Conservation (phyloP, 768 basidiomycete species). For the Collybiopsis luxurians region DNA sequence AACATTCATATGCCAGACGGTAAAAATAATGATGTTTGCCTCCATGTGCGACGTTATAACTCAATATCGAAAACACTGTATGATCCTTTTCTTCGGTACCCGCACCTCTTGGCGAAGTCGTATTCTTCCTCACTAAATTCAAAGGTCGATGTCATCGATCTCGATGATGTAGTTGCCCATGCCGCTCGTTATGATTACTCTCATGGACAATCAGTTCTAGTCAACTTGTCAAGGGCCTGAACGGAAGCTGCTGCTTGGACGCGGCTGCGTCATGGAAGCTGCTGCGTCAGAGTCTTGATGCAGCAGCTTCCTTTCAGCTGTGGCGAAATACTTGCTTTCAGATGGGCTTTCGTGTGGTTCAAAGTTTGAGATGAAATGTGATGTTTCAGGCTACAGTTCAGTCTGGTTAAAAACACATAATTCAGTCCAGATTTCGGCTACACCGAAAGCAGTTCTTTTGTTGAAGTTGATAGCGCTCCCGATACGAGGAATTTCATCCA, state of each 20-base stretch:
- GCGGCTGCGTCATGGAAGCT: not conserved
- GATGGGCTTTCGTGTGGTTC: too few relatives aligned
- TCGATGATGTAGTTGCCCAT: not conserved
- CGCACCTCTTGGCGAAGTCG: not conserved
- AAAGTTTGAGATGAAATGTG: too few relatives aligned
- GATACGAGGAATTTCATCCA: too few relatives aligned
- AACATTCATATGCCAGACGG: not conserved
- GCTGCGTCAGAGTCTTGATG: not conserved
- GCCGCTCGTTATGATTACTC: slow-evolving; percentile 2
- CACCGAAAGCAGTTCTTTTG: too few relatives aligned
- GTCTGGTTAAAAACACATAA: too few relatives aligned
- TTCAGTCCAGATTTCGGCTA: too few relatives aligned
- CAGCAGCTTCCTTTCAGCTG: not conserved
- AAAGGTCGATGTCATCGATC: not conserved
- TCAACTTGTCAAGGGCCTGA: slow-evolving; percentile 1
- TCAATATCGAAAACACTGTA: not conserved
- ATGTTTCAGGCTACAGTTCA: too few relatives aligned
- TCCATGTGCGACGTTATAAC: not conserved
- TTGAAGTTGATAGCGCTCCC: too few relatives aligned
- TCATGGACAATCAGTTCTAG: not conserved
- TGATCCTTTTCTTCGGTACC: not conserved
- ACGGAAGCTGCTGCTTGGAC: not conserved
- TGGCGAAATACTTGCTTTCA: not conserved
- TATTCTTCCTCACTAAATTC: not conserved
- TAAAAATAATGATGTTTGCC: not conserved